Base-by-base conservation (phyloP, 768 basidiomycete genomes). In the Dioszegia hungarica region DNA sequence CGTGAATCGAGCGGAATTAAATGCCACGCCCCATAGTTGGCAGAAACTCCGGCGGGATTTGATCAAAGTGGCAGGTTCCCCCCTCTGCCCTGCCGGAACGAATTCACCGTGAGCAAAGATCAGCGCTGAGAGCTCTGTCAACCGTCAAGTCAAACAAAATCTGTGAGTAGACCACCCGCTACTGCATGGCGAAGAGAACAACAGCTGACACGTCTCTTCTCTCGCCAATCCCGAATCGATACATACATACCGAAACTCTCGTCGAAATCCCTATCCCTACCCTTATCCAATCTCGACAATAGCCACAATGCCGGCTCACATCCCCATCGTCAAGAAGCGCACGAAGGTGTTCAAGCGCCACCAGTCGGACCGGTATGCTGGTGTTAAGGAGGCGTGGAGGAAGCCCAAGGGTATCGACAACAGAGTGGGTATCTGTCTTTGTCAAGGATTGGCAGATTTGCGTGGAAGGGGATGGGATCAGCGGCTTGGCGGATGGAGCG, bases 391-490 rank as follows among this genome's bases (percentile, higher is more conserved):
- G 82, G 82, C 89, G 82, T 99, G 95, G 95, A 84, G 95, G 78
- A 99, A 99, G 82, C 95, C 95, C 68, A 99, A 98, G 86, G 95
- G 94, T 90, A 98, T 97, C 72, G 94, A 98, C 78, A 98, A 98
- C 86, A 86, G 93, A 74, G 93, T 95, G 72, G 83, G 91, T 77
- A 85, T 54, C 38, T 25, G 41, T 29, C n/a, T n/a, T n/a, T n/a
- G n/a, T n/a, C n/a, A n/a, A n/a, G n/a, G n/a, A n/a, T n/a, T n/a
- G n/a, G n/a, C n/a, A n/a, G n/a, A n/a, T 17, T 28, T 27, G n/a
- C 17, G 39, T 28, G 39, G 22, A n/a, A 22, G 22, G 43, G 20
- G 31, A 14, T 48, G 39, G 9, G 51, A 17, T 8, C 14, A 20
- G 40, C 45, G 22, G 28, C 34, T 6, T 22, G 53, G n/a, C n/a